Percentiles rank a stretch among this genome's conserved stretches.
Evolutionary conservation across 164 flowering plant species (phyloP).

Genomic region (Tinospora cordifolia): DNA sequence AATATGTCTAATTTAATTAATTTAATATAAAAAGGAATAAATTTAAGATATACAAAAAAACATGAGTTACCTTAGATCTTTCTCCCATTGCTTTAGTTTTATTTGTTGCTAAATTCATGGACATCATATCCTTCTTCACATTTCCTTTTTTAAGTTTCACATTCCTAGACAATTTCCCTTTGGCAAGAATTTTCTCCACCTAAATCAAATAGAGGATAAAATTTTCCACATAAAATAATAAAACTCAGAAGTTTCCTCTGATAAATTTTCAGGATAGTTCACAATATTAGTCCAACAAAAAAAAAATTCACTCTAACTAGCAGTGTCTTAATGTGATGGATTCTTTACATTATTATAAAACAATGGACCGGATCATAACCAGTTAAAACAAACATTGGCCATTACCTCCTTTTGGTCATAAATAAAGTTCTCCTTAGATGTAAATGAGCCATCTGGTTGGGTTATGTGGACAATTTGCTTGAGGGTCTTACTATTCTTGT

Average conservation of each 20-base stretch:
- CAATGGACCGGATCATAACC: not conserved
- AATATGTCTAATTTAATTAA: not conserved
- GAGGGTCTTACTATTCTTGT: slow-evolving; percentile 26
- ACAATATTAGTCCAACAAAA: not conserved
- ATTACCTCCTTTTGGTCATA: slow-evolving; percentile 41
- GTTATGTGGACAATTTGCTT: slow-evolving; percentile 25
- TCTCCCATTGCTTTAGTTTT: slow-evolving; percentile 59
- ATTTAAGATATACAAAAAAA: too few species aligned
- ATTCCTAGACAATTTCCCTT: slow-evolving; percentile 36
- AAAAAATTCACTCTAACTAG: not conserved
- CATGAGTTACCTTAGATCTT: slow-evolving; percentile 42
- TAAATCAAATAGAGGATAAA: slow-evolving; percentile 25
- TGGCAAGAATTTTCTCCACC: slow-evolving; percentile 43
- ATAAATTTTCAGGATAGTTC: not conserved
- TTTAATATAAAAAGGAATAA: not conserved
- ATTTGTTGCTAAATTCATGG: slow-evolving; percentile 34
- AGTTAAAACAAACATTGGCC: not conserved
- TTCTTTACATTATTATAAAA: not conserved
- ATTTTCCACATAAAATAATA: not conserved
- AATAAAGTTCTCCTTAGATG: slow-evolving; percentile 25
- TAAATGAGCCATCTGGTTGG: slow-evolving; percentile 39
- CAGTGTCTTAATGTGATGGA: not conserved
- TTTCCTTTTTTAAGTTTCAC: slow-evolving; percentile 31
- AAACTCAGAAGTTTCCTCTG: too few species aligned
- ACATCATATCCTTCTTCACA: slow-evolving; percentile 33